phyloP scores from a whole-genome alignment of 2,329 filamentous ascomycete genomes.

The Talaromyces sp. region DNA sequence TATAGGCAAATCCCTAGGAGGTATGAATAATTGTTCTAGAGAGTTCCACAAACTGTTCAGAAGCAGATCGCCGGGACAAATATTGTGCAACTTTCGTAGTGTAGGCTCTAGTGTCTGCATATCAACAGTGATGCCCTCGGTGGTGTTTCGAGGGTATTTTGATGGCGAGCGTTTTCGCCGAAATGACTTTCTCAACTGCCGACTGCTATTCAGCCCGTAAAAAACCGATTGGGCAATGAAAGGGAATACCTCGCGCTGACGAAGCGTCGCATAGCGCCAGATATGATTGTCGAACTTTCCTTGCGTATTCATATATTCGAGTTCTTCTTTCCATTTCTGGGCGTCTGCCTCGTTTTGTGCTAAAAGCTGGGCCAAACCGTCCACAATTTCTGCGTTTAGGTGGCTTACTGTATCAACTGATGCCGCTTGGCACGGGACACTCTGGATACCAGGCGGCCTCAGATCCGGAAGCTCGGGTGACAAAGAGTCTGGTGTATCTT shows the following conservation, averaged over 20 bases:
- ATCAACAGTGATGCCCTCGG: slow-evolving; percentile 24
- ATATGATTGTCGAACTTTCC: slow-evolving; percentile 37
- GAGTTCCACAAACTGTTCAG: slow-evolving; percentile 43
- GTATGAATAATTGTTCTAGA: slow-evolving; percentile 39
- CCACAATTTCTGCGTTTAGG: slow-evolving; percentile 36
- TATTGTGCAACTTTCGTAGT: slow-evolving; percentile 33
- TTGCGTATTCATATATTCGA: slow-evolving; percentile 34
- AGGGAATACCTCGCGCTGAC: slow-evolving; percentile 36
- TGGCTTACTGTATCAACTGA: slow-evolving; percentile 35
- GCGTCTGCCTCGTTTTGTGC: slow-evolving; percentile 35
- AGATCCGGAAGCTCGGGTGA: slow-evolving; percentile 23
- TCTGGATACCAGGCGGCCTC: slow-evolving; percentile 17
- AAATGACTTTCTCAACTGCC: slow-evolving; percentile 42
- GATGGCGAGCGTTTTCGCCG: slow-evolving; percentile 21
- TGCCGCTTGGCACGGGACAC: slow-evolving; percentile 17
- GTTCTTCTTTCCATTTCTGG: slow-evolving; percentile 37
- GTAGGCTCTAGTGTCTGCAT: slow-evolving; percentile 31
- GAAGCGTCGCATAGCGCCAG: slow-evolving; percentile 36
- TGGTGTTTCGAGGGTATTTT: slow-evolving; percentile 3
- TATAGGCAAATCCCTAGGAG: slow-evolving; percentile 34
- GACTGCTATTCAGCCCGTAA: slow-evolving; percentile 41
- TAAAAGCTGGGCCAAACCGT: slow-evolving; percentile 36
- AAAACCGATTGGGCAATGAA: slow-evolving; percentile 46
- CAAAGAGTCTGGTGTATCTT: slow-evolving; percentile 20
- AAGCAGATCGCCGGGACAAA: slow-evolving; percentile 41